Base-by-base conservation (phyloP, 2,329 filamentous ascomycete genomes). In the Blumeria graminis region DNA sequence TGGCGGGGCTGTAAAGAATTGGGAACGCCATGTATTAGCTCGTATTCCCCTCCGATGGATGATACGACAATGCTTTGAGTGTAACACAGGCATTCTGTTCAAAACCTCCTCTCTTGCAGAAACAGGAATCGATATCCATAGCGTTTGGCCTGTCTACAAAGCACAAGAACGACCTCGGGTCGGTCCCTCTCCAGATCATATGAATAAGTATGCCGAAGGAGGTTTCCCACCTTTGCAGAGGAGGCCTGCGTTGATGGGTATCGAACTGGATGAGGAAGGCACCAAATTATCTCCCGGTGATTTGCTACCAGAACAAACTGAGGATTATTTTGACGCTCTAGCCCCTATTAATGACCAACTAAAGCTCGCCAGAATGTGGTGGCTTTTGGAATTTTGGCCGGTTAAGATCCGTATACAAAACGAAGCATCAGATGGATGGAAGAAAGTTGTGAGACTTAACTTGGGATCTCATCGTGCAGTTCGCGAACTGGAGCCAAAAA, bases 31-130 rank as follows among this genome's bases (percentile, higher is more conserved):
- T 56, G 71, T 69, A 60, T 67, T 73, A 8, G 67, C 70, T 3
- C 68, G 68, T 3, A 72, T 72, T 13, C 71, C 71, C 5, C 65
- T 73, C 3, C 67, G 71, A 2, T 73, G 71, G 71, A 73, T 73
- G 71, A 65, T 73, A 10, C 66, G 71, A 18, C 70, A 73, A 60
- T 70, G 68, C 57, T 73, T 73, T 60, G 69, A 71, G 59, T 72
- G 70, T 63, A 62, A 72, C 54, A 72, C 71, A 0, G 71, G 70
- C 1, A 72, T 73, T 38, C 60, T 71, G 16, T 72, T 72, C 64
- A 65, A 67, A 41, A 66, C 68, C 0, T 64, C 65, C 6, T 59
- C 61, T 2, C 66, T 73, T 1, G 69, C 69, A 16, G 69, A 71
- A 53, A 63, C 66, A 18, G 71, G 71, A 0, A 60, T 72, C 1